Percentiles rank a stretch among this genome's conserved stretches.
Conservation (phyloP, 2,329 filamentous ascomycete genomes). For the Colletotrichum orchidophilum region DNA sequence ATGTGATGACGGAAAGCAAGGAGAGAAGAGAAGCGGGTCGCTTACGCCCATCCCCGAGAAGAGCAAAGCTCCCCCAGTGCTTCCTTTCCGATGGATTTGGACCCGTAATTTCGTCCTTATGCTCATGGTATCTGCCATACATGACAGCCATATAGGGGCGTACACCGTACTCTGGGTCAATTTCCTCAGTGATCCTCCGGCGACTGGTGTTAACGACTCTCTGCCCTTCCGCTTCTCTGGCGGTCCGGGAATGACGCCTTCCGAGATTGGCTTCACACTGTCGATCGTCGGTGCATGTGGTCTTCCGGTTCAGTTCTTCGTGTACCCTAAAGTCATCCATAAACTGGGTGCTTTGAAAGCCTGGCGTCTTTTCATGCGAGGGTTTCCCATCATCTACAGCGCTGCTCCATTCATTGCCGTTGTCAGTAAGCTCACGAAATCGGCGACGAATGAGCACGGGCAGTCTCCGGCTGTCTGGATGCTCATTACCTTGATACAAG, state of each 20-base stretch:
- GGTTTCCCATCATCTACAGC: background rate
- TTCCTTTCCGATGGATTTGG: background rate
- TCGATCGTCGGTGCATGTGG: slow-evolving; percentile 9
- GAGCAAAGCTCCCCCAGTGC: background rate
- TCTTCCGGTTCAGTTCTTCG: background rate
- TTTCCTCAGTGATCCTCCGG: slow-evolving; percentile 11
- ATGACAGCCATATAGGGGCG: slow-evolving; percentile 11
- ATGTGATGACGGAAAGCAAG: background rate
- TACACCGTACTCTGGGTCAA: slow-evolving; percentile 19
- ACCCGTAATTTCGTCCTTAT: slow-evolving; percentile 14
- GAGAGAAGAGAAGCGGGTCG: too few relatives aligned
- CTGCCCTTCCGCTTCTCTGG: slow-evolving; percentile 11
- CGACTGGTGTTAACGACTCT: background rate
- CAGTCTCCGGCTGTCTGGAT: background rate
- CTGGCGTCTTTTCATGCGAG: background rate
- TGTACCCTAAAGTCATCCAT: background rate
- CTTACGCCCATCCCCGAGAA: too few relatives aligned
- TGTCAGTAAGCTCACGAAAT: background rate
- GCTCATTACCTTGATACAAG: background rate
- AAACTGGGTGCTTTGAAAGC: background rate
- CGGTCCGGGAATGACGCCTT: slow-evolving; percentile 6
- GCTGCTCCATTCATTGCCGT: background rate
- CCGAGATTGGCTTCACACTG: slow-evolving; percentile 12
- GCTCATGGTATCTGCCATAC: slow-evolving; percentile 1
- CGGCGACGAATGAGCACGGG: background rate